phyloP scores from a whole-genome alignment of 2,329 filamentous ascomycete species.

The Colletotrichum lupini region DNA sequence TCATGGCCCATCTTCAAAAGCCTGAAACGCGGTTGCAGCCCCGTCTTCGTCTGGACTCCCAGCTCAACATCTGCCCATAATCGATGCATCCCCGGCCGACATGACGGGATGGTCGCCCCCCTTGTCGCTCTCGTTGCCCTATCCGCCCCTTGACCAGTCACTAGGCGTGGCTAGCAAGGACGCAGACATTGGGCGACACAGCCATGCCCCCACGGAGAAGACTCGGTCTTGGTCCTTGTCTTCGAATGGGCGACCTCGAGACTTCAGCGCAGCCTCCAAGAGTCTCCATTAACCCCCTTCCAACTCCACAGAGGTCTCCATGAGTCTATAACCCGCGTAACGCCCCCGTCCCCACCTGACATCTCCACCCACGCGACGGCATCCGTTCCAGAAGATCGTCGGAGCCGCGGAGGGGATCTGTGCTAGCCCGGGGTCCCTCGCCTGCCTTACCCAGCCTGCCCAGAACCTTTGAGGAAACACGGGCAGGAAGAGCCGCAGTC shows the following conservation, averaged over 20 bases:
- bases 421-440: conserved; percentile 2
- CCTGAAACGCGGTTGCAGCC: conserved; percentile 29
- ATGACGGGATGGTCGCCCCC: not conserved
- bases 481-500: not conserved
- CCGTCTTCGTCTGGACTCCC: conserved; percentile 33
- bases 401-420: conserved; percentile 15
- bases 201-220: not conserved
- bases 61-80: conserved; percentile 19
- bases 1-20: conserved; percentile 18
- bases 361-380: conserved; percentile 13
- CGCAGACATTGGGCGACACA: not conserved
- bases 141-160: not conserved
- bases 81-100: not conserved
- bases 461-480: not conserved
- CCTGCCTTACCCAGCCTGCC: not conserved
- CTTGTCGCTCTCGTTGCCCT: conserved; percentile 1
- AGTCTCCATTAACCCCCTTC: not conserved
- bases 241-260: not conserved
- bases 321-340: not conserved
- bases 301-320: not conserved
- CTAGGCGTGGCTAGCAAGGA: too few species aligned
- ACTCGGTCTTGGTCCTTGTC: not conserved
- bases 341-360: conserved; percentile 9
- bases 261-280: not conserved
- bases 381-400: conserved; percentile 13